phyloP scores from a whole-genome alignment of 225 moss, liverwort and hornwort genomes.

The Polytrichum formosum region DNA sequence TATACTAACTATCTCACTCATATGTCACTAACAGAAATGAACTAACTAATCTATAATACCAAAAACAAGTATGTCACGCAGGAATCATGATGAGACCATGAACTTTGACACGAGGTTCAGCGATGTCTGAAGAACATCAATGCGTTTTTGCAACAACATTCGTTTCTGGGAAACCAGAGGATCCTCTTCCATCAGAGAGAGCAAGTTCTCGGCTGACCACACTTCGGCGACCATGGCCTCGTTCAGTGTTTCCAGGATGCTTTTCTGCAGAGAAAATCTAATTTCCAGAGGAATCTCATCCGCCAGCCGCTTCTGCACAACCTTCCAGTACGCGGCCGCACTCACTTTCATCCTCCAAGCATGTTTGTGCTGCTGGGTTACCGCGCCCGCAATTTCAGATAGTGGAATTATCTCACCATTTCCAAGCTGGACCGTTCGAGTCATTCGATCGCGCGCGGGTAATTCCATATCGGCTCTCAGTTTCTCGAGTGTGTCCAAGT shows the following conservation, averaged over 20 bases:
- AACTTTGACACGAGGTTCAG: constrained; percentile 1
- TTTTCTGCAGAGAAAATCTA: constrained; percentile 15
- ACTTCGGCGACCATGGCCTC: constrained; percentile 12
- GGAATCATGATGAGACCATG: neutral
- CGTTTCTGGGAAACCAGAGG: neutral
- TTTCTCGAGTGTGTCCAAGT: neutral
- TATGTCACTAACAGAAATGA: too few relatives aligned
- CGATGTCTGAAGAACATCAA: neutral
- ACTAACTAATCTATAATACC: too few relatives aligned
- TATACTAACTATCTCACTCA: too few relatives aligned
- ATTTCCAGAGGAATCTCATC: constrained; percentile 46
- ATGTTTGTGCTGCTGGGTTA: neutral
- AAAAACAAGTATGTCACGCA: too few relatives aligned
- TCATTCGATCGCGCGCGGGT: too few relatives aligned
- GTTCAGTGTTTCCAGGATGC: constrained; percentile 11
- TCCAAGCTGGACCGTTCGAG: neutral
- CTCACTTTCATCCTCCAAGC: constrained; percentile 48
- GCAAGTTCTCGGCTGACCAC: neutral
- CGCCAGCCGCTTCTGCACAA: constrained; percentile 42
- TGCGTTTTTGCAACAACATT: neutral
- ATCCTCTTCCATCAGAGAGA: constrained; percentile 29
- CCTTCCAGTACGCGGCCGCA: constrained; percentile 34
- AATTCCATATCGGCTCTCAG: neutral
- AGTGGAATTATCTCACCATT: rapidly evolving
- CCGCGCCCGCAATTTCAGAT: rapidly evolving